These are phyloP conservation scores for Ustilago loliicola DNA, from an alignment of 1,284 basidiomycete species.

Conservation along the genomic window DNA sequence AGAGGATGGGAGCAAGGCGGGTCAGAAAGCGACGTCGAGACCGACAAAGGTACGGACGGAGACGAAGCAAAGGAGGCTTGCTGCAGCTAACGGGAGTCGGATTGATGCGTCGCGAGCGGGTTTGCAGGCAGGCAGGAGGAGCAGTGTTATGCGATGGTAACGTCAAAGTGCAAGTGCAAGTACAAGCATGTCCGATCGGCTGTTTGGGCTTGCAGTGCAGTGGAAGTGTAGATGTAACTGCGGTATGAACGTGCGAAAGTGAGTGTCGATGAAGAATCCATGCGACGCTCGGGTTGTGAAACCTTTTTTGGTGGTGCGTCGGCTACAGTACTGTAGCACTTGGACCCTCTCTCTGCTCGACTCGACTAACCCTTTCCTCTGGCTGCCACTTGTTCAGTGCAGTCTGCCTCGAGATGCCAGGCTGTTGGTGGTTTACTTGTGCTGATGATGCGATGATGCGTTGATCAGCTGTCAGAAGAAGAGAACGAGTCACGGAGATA, in stretches of 20 bases:
- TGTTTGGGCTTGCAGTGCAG: slow-evolving; percentile 9
- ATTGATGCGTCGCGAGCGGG: neutral
- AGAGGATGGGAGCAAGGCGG: neutral
- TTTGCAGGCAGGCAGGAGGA: neutral
- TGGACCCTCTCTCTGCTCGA: neutral
- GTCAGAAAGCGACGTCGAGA: neutral
- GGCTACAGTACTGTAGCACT: no score
- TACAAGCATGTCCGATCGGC: slow-evolving; percentile 6
- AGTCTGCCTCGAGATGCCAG: no score
- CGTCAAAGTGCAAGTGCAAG: neutral
- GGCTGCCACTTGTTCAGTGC: neutral
- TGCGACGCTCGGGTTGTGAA: neutral
- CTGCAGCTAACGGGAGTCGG: neutral
- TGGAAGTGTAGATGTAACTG: no score
- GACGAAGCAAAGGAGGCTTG: neutral
- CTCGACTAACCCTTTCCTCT: neutral
- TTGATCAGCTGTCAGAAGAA: slow-evolving; percentile 1
- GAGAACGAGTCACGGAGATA: slow-evolving; percentile 5
- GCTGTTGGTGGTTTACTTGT: neutral
- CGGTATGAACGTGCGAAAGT: slow-evolving; percentile 4
- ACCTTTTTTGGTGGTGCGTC: no score
- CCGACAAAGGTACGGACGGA: neutral
- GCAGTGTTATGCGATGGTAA: neutral
- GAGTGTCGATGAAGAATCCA: neutral
- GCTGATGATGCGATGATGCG: neutral